A percentile compares a stretch with the other conserved stretches of the same genome.
Conservation (phyloP, 441 rosid genomes). For the Raphanus hybrid region DNA sequence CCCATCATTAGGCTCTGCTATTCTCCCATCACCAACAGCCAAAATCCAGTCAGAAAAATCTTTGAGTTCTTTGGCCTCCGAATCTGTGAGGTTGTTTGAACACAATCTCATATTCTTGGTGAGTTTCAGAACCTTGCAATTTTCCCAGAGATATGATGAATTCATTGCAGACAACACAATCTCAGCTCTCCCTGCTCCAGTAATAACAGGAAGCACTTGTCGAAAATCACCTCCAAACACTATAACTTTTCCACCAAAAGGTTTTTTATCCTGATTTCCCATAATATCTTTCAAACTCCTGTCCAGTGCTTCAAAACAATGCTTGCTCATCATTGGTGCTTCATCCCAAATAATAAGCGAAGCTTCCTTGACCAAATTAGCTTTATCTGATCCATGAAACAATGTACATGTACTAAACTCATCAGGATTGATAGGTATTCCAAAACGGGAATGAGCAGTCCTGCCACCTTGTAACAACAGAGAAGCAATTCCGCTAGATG, state of each 20-base stretch:
- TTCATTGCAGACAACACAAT: too few species aligned
- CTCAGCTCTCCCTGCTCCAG: too few species aligned
- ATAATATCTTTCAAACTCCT: not conserved
- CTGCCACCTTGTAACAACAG: not conserved
- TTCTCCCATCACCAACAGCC: not conserved
- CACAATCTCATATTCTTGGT: not conserved
- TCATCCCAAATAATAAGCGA: not conserved
- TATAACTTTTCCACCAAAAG: not conserved
- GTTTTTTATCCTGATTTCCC: not conserved
- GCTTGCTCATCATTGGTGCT: not conserved
- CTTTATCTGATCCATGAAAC: not conserved
- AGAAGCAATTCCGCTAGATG: not conserved
- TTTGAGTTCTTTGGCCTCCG: not conserved
- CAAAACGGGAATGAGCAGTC: not conserved
- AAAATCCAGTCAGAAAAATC: not conserved
- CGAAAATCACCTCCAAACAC: not conserved
- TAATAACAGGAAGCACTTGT: too few species aligned
- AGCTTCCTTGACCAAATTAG: not conserved
- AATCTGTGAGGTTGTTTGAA: not conserved
- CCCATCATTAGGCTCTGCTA: not conserved
- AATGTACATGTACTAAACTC: not conserved
- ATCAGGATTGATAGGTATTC: not conserved
- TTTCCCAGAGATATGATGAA: not conserved
- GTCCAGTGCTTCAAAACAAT: not conserved
- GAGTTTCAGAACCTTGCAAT: not conserved